These are phyloP conservation scores for Neurospora hispaniola DNA, from an alignment of 495 filamentous ascomycete species.

Conservation along the genomic window DNA sequence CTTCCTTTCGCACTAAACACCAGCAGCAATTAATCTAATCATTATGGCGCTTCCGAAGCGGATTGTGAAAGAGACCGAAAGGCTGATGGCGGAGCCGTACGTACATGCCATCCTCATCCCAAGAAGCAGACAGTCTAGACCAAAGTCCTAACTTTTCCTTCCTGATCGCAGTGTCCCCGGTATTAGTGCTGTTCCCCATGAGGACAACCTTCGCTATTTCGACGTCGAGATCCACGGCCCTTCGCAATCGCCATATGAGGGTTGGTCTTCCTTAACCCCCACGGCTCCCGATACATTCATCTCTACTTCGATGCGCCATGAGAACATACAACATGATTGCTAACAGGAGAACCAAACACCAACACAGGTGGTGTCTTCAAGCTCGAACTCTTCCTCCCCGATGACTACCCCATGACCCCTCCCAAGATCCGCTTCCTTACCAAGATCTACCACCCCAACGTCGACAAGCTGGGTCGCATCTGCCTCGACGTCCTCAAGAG, in stretches of 20 bases:
- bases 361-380: slow-evolving; percentile 81
- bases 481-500: slow-evolving; percentile 97
- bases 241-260: slow-evolving; percentile 86
- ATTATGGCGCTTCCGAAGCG: slow-evolving; percentile 79
- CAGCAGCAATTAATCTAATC: background rate
- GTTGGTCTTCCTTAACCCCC: slow-evolving; percentile 30
- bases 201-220: slow-evolving; percentile 96
- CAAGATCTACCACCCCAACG: slow-evolving; percentile 99
- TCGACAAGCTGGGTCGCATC: slow-evolving; percentile 93
- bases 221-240: slow-evolving; percentile 97
- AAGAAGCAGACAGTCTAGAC: background rate
- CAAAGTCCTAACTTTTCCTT: slow-evolving; percentile 13
- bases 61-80: slow-evolving; percentile 97
- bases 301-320: background rate
- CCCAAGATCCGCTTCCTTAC: slow-evolving; percentile 97
- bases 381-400: slow-evolving; percentile 95
- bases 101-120: slow-evolving; percentile 19
- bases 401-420: slow-evolving; percentile 98
- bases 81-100: slow-evolving; percentile 92
- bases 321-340: background rate
- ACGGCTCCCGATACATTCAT: background rate
- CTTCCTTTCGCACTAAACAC: background rate
- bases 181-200: slow-evolving; percentile 95
- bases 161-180: slow-evolving; percentile 63
- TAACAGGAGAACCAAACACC: background rate